Conservation (phyloP, 352 stramenopile genomes). For the Phytophthora macrochlamydospora region DNA sequence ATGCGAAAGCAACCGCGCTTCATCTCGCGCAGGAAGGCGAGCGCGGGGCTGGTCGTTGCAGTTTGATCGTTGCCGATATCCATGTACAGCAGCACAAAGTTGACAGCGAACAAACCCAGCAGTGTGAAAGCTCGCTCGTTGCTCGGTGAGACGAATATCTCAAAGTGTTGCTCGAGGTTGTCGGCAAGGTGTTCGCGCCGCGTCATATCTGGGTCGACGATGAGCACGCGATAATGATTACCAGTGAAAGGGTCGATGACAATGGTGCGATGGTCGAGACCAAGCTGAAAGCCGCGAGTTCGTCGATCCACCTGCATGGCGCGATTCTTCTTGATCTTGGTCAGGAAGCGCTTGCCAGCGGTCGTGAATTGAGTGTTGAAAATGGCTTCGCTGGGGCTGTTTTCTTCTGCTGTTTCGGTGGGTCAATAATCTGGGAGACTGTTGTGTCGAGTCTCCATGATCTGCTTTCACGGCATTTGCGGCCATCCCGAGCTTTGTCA, state of each 20-base stretch:
- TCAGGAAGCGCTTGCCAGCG: slow-evolving; percentile 64
- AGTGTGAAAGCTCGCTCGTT: slow-evolving; percentile 69
- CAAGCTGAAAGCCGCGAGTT: slow-evolving; percentile 64
- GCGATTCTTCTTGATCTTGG: slow-evolving; percentile 79
- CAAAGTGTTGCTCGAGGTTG: slow-evolving; percentile 64
- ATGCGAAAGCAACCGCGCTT: slow-evolving; percentile 61
- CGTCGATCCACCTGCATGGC: slow-evolving; percentile 75
- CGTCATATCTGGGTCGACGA: slow-evolving; percentile 68
- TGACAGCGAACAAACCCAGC: slow-evolving; percentile 66
- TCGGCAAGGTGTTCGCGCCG: slow-evolving; percentile 70
- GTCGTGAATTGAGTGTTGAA: slow-evolving; percentile 85
- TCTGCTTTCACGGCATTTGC: slow-evolving; percentile 8
- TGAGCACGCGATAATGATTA: slow-evolving; percentile 67
- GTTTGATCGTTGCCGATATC: slow-evolving; percentile 66
- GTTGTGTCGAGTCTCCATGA: background rate
- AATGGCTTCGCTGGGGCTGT: slow-evolving; percentile 62
- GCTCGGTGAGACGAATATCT: slow-evolving; percentile 66
- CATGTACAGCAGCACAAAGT: slow-evolving; percentile 62
- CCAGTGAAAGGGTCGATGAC: slow-evolving; percentile 59
- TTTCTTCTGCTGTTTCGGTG: slow-evolving; percentile 15
- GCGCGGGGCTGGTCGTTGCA: slow-evolving; percentile 46
- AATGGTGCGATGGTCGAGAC: slow-evolving; percentile 49
- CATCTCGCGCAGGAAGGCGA: slow-evolving; percentile 63
- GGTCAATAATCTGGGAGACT: background rate
- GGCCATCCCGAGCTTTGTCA: slow-evolving; percentile 11